Percentiles rank a stretch among this genome's conserved stretches.
Conservation (phyloP, 2,329 filamentous ascomycete genomes). For the Clarireedia paspali region DNA sequence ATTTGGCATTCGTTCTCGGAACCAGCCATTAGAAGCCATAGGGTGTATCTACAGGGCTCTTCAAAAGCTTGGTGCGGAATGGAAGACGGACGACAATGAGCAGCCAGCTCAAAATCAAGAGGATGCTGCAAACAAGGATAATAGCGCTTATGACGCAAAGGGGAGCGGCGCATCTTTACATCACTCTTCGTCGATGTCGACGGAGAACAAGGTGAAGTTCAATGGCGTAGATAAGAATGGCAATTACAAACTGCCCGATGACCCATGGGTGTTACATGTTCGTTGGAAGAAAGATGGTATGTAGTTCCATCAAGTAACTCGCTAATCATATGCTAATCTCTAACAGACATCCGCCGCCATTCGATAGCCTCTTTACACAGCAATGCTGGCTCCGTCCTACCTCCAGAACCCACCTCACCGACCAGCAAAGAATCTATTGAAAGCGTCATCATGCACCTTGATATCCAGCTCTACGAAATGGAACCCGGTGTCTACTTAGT, state of each 20-base stretch:
- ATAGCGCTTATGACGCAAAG: conserved; percentile 31
- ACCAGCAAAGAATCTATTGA: conserved; percentile 21
- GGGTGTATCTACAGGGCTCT: conserved; percentile 92
- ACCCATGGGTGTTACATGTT: conserved; percentile 90
- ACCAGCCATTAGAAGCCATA: conserved; percentile 89
- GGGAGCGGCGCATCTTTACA: conserved; percentile 31
- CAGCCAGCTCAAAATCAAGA: conserved; percentile 1
- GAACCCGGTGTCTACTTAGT: conserved; percentile 90
- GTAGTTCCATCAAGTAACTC: conserved; percentile 40
- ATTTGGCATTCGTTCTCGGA: conserved; percentile 91
- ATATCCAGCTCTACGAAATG: conserved; percentile 93
- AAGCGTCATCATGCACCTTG: conserved; percentile 79
- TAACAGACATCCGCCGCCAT: conserved; percentile 37
- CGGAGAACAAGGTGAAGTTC: conserved; percentile 21
- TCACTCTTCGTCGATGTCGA: conserved; percentile 32
- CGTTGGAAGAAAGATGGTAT: conserved; percentile 80
- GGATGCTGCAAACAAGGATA: conserved; percentile 10
- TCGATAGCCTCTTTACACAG: conserved; percentile 29
- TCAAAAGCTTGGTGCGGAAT: conserved; percentile 78
- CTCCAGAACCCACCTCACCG: conserved; percentile 13
- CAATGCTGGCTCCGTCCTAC: conserved; percentile 24
- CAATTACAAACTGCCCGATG: conserved; percentile 79
- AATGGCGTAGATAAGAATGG: conserved; percentile 41
- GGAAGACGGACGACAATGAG: conserved; percentile 62
- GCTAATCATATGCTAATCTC: conserved; percentile 38